phyloP scores from a whole-genome alignment of 306 rosid species.

The Gynostemma pentaphyllum region DNA sequence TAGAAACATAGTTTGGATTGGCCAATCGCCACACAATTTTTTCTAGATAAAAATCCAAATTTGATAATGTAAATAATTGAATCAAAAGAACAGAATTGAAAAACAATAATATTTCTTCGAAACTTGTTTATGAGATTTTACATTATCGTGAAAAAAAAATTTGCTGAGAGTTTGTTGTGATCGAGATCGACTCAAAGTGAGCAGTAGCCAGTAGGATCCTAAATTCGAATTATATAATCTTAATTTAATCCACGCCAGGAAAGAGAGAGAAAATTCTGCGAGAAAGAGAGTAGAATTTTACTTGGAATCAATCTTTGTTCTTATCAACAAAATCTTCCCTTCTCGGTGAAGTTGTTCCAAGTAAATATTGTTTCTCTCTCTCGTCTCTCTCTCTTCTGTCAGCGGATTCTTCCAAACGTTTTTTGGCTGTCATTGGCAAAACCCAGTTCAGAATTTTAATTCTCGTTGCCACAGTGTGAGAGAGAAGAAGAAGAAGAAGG shows the following conservation, averaged over 20 bases:
- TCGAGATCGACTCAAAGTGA: neutral
- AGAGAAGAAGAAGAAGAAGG: neutral
- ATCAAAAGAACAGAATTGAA: no score
- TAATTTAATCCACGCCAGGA: neutral
- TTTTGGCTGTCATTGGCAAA: slow-evolving; percentile 2
- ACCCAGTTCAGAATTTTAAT: neutral
- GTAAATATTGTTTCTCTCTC: neutral
- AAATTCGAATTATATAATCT: neutral
- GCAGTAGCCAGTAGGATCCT: neutral
- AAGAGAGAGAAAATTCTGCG: no score
- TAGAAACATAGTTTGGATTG: neutral
- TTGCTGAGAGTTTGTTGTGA: neutral
- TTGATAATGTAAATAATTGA: neutral
- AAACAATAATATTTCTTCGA: no score
- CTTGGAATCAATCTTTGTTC: no score
- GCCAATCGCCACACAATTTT: no score
- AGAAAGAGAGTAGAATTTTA: no score
- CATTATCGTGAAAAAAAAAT: neutral
- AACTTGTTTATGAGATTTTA: neutral
- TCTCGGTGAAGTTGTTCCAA: neutral
- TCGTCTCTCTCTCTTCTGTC: neutral
- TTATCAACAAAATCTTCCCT: no score
- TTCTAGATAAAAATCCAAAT: neutral
- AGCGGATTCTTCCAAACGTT: slow-evolving; percentile 13
- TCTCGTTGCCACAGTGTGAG: neutral